A percentile compares a stretch with the other conserved stretches of the same genome.
These are phyloP conservation scores for Neopestalotiopsis sp. DNA, from an alignment of 2,329 filamentous ascomycete genomes.

Conservation along the genomic window DNA sequence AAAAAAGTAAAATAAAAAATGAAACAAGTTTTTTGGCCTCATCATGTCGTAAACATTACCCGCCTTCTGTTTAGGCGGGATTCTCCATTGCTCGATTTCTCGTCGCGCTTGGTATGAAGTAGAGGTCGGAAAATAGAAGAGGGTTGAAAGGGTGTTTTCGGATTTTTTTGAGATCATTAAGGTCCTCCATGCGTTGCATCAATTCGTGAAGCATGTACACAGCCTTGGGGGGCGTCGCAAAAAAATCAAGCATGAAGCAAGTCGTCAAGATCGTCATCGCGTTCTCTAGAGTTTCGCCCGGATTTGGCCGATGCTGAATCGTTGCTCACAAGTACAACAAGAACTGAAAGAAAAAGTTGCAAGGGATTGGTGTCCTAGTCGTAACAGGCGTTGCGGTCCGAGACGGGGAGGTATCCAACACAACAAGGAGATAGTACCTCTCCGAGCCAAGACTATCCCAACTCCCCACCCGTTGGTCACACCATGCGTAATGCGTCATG, in stretches of 20 bases:
- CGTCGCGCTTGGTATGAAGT: constrained; percentile 35
- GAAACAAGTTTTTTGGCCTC: constrained; percentile 29
- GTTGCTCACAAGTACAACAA: constrained; percentile 41
- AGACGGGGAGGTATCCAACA: constrained; percentile 24
- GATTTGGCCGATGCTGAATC: constrained; percentile 38
- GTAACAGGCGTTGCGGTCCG: constrained; percentile 27
- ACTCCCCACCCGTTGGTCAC: not conserved
- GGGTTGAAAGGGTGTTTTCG: constrained; percentile 18
- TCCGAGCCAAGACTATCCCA: constrained; percentile 19
- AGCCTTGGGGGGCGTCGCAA: constrained; percentile 36
- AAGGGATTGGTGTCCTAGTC: constrained; percentile 28
- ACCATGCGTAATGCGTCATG: constrained; percentile 8
- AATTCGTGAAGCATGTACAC: constrained; percentile 41
- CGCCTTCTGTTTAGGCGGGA: constrained; percentile 38
- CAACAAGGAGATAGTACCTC: constrained; percentile 20
- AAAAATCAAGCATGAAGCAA: constrained; percentile 38
- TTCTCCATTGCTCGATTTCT: constrained; percentile 36
- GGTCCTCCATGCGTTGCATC: constrained; percentile 38
- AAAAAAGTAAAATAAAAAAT: constrained; percentile 12
- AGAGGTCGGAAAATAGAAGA: constrained; percentile 11
- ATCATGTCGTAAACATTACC: constrained; percentile 39
- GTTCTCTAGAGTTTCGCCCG: constrained; percentile 34
- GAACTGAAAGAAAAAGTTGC: constrained; percentile 32
- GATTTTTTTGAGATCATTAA: constrained; percentile 31
- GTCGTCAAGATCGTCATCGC: constrained; percentile 47